Percentiles rank a stretch among this genome's conserved stretches.
Conservation (phyloP, 306 rosid genomes). For the Dryas alaskensis region DNA sequence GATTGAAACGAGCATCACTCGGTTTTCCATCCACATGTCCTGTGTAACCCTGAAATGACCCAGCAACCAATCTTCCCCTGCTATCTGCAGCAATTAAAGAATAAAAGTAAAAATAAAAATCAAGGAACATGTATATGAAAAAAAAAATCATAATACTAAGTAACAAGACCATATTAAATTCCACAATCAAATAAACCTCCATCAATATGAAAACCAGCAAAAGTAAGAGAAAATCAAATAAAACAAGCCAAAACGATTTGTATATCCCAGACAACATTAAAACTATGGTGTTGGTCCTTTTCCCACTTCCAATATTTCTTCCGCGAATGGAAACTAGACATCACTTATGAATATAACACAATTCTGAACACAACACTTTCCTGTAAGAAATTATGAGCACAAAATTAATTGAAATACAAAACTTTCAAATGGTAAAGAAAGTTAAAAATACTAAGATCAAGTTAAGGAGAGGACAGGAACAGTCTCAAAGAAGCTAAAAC, state of each 20-base stretch:
- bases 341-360: not conserved
- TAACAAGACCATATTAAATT: not conserved
- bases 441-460: not conserved
- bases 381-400: not conserved
- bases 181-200: not conserved
- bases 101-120: constrained; percentile 5
- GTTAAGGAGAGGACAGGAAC: not conserved
- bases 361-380: not conserved
- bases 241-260: not conserved
- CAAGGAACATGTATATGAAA: not conserved
- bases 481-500: constrained; percentile 9
- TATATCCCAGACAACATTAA: constrained; percentile 1
- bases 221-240: not conserved
- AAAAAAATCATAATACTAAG: not conserved
- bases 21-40: constrained; percentile 96
- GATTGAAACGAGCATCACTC: constrained; percentile 90
- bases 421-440: not conserved
- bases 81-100: constrained; percentile 64
- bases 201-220: not conserved
- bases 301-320: not conserved
- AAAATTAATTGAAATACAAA: not conserved
- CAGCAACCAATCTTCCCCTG: constrained; percentile 95
- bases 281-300: not conserved
- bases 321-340: not conserved
- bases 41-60: constrained; percentile 91